Base-by-base conservation (phyloP, 2,329 filamentous ascomycete species). In the Fusarium humuli region DNA sequence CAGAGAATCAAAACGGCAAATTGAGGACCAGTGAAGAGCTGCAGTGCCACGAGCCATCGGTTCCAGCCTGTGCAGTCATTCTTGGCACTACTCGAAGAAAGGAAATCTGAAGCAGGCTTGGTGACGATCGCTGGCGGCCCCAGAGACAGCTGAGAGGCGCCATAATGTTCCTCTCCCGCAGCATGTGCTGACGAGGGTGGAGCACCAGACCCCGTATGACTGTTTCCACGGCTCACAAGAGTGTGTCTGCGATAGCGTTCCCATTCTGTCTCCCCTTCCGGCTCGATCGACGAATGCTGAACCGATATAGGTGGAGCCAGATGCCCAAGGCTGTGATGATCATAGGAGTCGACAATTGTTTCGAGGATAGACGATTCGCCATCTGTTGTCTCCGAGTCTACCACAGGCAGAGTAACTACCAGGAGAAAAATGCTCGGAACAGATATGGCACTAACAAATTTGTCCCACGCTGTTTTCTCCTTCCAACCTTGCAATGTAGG, bases 361-460 rank as follows among this genome's bases (percentile, higher is more conserved):
- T 75, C 76, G 6, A 73, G 65, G 10, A 73, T n/a, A 8, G 74
- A 76, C 23, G 54, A 59, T 18, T 75, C 73, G 8, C 76, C 77
- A 7, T 89, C 86, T 10, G 86, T 84, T 22, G 88, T 85, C 44
- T 88, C 86, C 2, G 88, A 87, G 74, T 98, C 95, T 8, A 97
- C 93, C 1, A 99, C 94, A 1, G 97, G 96, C 7, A 99, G 80
- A 1, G 96, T 99, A 48, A 96, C 89, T 1, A 95, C 95, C 6
- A 99, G 85, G 4, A 98, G 82, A 67, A 99, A 93, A 40, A 99
- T 94, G 73, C 92, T 97, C 2, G 94, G 93, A n/a, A 94, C 91
- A 10, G 94, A 94, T 40, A 97, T 86, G 13, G 96, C 75, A 44
- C 94, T 95, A 49, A 98, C 82, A 46, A 94, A 81, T 76, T 92